Base-by-base conservation (phyloP, 345 rosid species). In the Lagerstroemia speciosa region DNA sequence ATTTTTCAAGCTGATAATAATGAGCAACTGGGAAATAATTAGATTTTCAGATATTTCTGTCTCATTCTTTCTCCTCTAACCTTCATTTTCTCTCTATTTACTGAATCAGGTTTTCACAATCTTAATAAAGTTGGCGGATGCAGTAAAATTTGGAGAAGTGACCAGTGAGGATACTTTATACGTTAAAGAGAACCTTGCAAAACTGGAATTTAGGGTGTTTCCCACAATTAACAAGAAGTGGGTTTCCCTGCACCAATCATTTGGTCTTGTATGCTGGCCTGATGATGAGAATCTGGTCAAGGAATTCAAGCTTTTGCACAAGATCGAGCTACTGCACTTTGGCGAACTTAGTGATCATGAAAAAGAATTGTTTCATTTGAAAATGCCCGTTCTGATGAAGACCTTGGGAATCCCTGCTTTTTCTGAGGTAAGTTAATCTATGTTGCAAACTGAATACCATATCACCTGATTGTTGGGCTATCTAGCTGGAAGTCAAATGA, bases 181-280 rank as follows among this genome's bases (percentile, higher is more conserved):
- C 71, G 73, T 91, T 60, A 89, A 82, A 73, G 88, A 85, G 66
- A 75, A 74, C 77, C 89, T 93, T 75, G 62, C 33, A 67, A 78
- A 84, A 76, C 62, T 73, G 67, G 94, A 91, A 38, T 85, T 73
- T 74, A 78, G 84, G 3, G 84, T 89, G 73, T 91, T 93, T 76
- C 97, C 96, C 68, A 85, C 98, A 45, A 67, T 69, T 52, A 74
- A 69, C 58, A 87, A 89, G 72, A 86, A 84, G 75, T 93, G 96
- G 97, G 96, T 89, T 66, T 91, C 97, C 30, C 71, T 91, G 65
- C 96, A 93, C 75, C 81, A 89, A 66, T 89, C 96, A 32, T 86
- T 78, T 66, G 93, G 96, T 78, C 81, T 84, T 38, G 84, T 91
- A 32, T 91, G 94, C 74, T 93, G 97, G 98, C 85, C 86, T 75